Evolutionary conservation across 768 basidiomycete genomes (phyloP).

Genomic region (Mycena vitilis): DNA sequence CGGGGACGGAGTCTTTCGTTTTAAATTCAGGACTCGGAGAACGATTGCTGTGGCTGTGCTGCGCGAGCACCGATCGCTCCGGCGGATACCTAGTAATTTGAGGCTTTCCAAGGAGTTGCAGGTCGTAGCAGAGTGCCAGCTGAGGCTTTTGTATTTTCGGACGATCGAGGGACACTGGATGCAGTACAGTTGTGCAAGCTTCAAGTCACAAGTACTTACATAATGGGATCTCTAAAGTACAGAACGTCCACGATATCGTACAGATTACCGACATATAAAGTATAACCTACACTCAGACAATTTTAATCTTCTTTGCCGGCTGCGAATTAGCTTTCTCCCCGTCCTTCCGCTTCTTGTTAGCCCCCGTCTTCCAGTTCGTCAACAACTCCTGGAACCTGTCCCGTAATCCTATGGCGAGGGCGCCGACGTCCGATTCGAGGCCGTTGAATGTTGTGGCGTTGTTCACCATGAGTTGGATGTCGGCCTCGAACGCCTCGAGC

Average conservation of each 20-base stretch:
- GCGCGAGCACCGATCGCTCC: no score
- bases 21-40: no score
- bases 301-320: slow-evolving; percentile 75
- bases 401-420: slow-evolving; percentile 62
- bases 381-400: slow-evolving; percentile 67
- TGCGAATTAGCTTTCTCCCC: slow-evolving; percentile 72
- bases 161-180: no score
- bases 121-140: no score
- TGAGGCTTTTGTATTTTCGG: no score
- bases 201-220: background rate
- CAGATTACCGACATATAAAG: slow-evolving; percentile 31
- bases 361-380: slow-evolving; percentile 58
- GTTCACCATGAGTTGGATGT: slow-evolving; percentile 86
- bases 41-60: no score
- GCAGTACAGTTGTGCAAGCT: no score
- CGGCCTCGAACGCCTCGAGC: slow-evolving; percentile 83
- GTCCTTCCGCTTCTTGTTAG: slow-evolving; percentile 81
- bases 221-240: slow-evolving; percentile 22
- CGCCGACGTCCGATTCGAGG: slow-evolving; percentile 80
- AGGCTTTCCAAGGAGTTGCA: no score
- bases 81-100: no score
- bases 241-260: slow-evolving; percentile 31
- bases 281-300: slow-evolving; percentile 54
- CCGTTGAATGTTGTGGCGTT: slow-evolving; percentile 95
- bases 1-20: no score